phyloP scores from a whole-genome alignment of 2,329 filamentous ascomycete genomes.

The Cladophialophora exuberans region DNA sequence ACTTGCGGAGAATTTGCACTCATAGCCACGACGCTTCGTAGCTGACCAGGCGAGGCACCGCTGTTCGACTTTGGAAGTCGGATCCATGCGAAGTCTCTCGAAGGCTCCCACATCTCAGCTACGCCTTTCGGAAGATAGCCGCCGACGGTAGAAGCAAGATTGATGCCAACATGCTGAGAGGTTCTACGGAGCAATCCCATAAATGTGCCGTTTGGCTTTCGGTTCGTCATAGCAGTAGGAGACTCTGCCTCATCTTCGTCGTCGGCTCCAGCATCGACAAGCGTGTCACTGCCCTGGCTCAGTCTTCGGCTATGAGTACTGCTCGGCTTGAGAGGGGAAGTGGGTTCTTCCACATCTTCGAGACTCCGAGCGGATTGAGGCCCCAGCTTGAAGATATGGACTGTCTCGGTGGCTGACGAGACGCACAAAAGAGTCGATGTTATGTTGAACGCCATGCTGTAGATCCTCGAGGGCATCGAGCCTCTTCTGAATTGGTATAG shows the following conservation, averaged over 20 bases:
- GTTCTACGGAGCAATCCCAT: constrained; percentile 91
- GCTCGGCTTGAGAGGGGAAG: constrained; percentile 26
- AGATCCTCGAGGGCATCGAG: constrained; percentile 93
- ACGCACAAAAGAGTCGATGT: constrained; percentile 92
- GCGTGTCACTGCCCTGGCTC: constrained; percentile 41
- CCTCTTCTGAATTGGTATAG: constrained; percentile 94
- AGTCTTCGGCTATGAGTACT: constrained; percentile 26
- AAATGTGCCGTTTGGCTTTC: constrained; percentile 72
- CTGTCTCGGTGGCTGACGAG: constrained; percentile 92
- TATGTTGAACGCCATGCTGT: constrained; percentile 98
- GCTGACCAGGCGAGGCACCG: constrained; percentile 54
- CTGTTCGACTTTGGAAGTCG: constrained; percentile 72
- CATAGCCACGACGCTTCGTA: constrained; percentile 95
- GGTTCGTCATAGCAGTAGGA: constrained; percentile 38
- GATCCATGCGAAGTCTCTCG: constrained; percentile 94
- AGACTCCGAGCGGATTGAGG: constrained; percentile 27
- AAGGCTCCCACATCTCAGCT: constrained; percentile 96
- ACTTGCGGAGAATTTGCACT: constrained; percentile 92
- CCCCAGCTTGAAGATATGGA: constrained; percentile 89
- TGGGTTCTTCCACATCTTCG: constrained; percentile 25
- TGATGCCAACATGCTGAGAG: constrained; percentile 88
- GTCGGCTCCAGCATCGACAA: constrained; percentile 39
- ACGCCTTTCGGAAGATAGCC: constrained; percentile 92
- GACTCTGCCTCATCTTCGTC: constrained; percentile 37
- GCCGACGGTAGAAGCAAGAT: constrained; percentile 84